Evolutionary conservation across 1,139 yeast genomes (phyloP), one percentile per base, ranked within the genome.

Genomic region (Candida tetrigidarum): DNA sequence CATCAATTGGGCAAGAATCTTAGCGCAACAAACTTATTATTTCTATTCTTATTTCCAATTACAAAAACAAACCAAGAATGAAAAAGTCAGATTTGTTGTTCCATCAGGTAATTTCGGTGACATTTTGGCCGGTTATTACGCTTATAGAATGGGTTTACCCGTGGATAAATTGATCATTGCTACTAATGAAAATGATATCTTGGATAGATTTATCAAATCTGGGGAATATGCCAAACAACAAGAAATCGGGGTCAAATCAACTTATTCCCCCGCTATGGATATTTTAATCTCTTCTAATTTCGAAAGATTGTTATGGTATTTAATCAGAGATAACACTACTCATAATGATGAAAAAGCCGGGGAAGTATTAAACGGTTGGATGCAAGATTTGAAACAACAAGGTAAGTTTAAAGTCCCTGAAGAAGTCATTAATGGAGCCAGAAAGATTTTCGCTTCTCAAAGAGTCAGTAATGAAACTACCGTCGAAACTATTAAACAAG

Each of bases 51-150:
- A 84, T 74, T 92, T 93, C 79, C 84, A 84, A 62, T 76, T 91
- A 49, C 61, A 67, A 51, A 81, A 80, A 56, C 60, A 71, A 32
- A 43, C 38, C 22, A 70, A 71, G 42, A 59, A 63, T 37, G 47
- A 67, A 41, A 80, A 80, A 56, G 81, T 89, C 47, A 85, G 90
- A 58, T 93, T 81, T 62, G 96, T 93, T 40, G 99, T 93, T 39
- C 99, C 99, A 57, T 86, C 96, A 46, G 99, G 99, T 60, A 93
- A 93, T 76, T 93, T 93, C 67, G 99, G 99, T 62, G 99, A 93
- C 63, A 92, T 93, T 48, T 80, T 95, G 48, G 99, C 99, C 26
- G 99, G 99, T 47, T 93, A 85, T 67, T 93, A 82, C 62, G 98
- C 99, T 44, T 83, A 85, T 66, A 80, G 86, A 66, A 91, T 93